These are phyloP conservation scores for Paramecium biaurelia DNA, from an alignment of 73 alveolate genomes.

Conservation along the genomic window DNA sequence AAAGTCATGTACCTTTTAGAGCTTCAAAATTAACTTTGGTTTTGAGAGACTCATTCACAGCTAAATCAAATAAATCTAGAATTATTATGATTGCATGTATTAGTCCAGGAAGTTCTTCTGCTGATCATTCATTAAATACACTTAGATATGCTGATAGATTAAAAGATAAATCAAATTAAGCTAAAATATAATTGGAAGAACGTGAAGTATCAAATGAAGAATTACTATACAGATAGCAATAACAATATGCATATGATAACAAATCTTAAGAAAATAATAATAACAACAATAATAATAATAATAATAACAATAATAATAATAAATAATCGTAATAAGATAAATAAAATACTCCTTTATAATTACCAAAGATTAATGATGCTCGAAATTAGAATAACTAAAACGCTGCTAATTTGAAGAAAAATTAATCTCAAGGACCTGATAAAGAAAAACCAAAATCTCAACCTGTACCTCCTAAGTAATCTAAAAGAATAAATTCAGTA, in stretches of 20 bases:
- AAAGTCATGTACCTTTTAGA: constrained; percentile 98
- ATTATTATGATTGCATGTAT: constrained; percentile 98
- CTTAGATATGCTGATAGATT: constrained; percentile 75
- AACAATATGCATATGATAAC: not conserved
- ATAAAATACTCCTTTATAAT: constrained; percentile 30
- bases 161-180: constrained; percentile 56
- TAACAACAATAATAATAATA: not conserved
- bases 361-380: constrained; percentile 11
- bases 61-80: constrained; percentile 82
- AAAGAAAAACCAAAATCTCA: constrained; percentile 47
- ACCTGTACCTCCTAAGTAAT: constrained; percentile 54
- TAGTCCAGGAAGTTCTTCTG: constrained; percentile 92
- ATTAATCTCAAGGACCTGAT: constrained; percentile 47
- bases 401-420: constrained; percentile 68
- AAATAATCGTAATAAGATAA: constrained; percentile 14
- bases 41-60: constrained; percentile 94
- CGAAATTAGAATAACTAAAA: constrained; percentile 3
- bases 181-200: constrained; percentile 55
- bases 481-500: constrained; percentile 71
- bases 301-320: not conserved
- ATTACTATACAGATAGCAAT: not conserved
- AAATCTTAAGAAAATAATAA: not conserved
- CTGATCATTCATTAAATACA: constrained; percentile 96
- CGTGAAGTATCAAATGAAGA: constrained; percentile 50
- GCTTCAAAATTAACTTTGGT: constrained; percentile 98